Evolutionary conservation across 2,329 filamentous ascomycete genomes (phyloP).

Genomic region (Claviceps quebecensis): DNA sequence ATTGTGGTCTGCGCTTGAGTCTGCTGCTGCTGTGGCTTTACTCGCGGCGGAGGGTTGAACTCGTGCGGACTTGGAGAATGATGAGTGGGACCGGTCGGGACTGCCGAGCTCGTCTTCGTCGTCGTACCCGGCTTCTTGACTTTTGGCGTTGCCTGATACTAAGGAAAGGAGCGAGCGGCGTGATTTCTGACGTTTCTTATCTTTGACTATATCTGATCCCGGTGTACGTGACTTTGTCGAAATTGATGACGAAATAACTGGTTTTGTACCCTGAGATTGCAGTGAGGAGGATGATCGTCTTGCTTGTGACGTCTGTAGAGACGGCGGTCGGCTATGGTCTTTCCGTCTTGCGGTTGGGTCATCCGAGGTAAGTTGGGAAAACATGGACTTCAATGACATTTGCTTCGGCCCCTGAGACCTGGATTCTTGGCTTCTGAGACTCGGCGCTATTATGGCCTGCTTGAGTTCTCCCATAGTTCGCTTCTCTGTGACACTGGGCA

Average conservation of each 20-base stretch:
- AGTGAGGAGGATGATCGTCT: not conserved
- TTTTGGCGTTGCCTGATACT: not conserved
- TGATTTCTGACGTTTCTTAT: conserved; percentile 1
- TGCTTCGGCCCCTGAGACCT: not conserved
- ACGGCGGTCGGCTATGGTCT: not conserved
- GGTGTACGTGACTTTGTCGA: not conserved
- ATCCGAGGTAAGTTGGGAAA: not conserved
- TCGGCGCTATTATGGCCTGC: conserved; percentile 5
- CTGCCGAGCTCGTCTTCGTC: conserved; percentile 4
- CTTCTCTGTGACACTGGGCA: not conserved
- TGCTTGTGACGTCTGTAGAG: not conserved
- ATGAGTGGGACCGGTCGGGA: conserved; percentile 4
- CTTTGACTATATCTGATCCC: not conserved
- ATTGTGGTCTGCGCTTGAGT: conserved; percentile 8
- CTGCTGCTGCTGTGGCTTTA: conserved; percentile 7
- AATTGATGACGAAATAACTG: not conserved
- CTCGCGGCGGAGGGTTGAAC: conserved; percentile 5
- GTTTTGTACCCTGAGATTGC: not conserved
- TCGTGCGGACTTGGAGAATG: conserved; percentile 8
- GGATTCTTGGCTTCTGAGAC: not conserved
- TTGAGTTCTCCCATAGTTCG: conserved; percentile 6
- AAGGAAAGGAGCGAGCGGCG: conserved; percentile 3
- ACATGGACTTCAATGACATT: not conserved
- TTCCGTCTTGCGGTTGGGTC: not conserved
- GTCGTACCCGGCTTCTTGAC: not conserved